phyloP scores from a whole-genome alignment of 495 filamentous ascomycete genomes.

The Sabuloglossum arenarium region DNA sequence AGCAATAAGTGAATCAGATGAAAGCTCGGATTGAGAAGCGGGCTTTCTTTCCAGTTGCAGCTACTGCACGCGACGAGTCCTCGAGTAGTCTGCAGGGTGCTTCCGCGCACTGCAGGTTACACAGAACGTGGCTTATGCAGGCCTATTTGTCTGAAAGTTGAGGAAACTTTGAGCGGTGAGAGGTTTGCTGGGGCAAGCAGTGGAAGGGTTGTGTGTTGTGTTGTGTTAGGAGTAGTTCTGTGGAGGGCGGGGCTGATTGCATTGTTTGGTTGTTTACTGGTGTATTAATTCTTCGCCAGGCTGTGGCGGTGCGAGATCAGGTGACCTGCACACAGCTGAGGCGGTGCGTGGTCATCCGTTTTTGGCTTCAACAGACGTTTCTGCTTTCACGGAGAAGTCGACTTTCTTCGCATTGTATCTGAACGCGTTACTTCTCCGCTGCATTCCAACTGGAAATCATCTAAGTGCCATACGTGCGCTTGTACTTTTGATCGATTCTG shows the following conservation, averaged over 20 bases:
- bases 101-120: not conserved
- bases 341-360: not conserved
- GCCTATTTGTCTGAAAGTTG: not conserved
- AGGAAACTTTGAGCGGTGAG: not conserved
- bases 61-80: not conserved
- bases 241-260: not conserved
- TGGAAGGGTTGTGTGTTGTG: not conserved
- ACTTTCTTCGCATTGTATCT: not conserved
- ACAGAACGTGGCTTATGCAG: not conserved
- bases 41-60: conserved; percentile 1
- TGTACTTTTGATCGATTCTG: not conserved
- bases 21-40: not conserved
- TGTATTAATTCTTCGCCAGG: not conserved
- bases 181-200: not conserved
- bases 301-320: not conserved
- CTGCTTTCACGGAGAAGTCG: conserved; percentile 1
- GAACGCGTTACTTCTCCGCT: not conserved
- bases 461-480: not conserved
- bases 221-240: not conserved
- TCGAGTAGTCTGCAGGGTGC: not conserved
- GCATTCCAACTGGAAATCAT: not conserved
- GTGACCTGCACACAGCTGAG: not conserved
- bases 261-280: not conserved
- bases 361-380: conserved; percentile 1
- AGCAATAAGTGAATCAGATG: not conserved